phyloP scores from a whole-genome alignment of 73 alveolate genomes.

The Symbiodinium natans region DNA sequence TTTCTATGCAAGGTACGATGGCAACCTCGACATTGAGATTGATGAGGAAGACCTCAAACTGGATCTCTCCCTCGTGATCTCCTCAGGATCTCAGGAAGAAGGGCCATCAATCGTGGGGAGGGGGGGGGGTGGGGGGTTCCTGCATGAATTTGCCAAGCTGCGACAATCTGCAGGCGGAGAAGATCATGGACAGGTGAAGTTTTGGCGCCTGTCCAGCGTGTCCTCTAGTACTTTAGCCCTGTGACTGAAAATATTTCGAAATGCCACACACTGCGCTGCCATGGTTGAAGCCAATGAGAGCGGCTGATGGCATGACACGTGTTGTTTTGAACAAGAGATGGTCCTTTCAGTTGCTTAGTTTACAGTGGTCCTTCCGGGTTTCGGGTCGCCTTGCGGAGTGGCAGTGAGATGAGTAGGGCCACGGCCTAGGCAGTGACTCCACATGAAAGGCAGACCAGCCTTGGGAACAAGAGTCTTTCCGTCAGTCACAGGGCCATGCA shows the following conservation, averaged over 20 bases:
- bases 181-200: constrained; percentile 89
- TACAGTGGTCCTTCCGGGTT: too few species aligned
- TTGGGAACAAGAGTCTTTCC: too few species aligned
- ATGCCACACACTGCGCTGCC: neutral
- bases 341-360: too few species aligned
- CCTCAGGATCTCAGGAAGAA: neutral
- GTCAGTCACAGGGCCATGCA: too few species aligned
- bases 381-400: too few species aligned
- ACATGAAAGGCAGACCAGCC: too few species aligned
- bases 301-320: neutral
- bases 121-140: neutral
- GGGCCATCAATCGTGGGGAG: neutral
- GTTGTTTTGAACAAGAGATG: too few species aligned
- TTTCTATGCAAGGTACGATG: constrained; percentile 32
- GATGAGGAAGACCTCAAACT: constrained; percentile 93
- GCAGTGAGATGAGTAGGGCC: too few species aligned
- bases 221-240: too few species aligned
- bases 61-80: constrained; percentile 36
- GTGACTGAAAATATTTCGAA: too few species aligned
- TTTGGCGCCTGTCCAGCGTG: too few species aligned
- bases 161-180: constrained; percentile 46
- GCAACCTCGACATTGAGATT: constrained; percentile 91
- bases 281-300: neutral
- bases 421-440: too few species aligned
- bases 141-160: neutral